Evolutionary conservation across 2,329 filamentous ascomycete genomes (phyloP).

Genomic region (Arthrinium phaeospermum): DNA sequence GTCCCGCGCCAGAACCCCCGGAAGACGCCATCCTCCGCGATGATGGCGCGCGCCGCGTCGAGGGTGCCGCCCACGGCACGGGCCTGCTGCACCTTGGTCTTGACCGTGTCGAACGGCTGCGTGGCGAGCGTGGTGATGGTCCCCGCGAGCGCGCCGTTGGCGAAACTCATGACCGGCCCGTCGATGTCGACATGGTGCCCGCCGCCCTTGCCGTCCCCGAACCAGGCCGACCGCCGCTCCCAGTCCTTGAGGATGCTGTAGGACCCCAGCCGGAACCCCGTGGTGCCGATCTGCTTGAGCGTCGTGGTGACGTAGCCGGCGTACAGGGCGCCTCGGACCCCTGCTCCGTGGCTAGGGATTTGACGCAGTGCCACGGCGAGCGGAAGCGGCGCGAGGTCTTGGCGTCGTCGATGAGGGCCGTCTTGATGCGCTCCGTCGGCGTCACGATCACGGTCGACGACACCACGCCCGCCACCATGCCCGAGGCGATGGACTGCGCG

Average conservation of each 20-base stretch:
- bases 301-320: conserved; percentile 65
- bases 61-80: conserved; percentile 54
- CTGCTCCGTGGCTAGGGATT: conserved; percentile 54
- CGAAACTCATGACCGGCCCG: conserved; percentile 46
- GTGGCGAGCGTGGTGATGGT: conserved; percentile 56
- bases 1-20: conserved; percentile 67
- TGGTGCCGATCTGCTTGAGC: conserved; percentile 66
- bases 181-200: conserved; percentile 30
- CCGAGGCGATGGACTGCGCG: conserved; percentile 58
- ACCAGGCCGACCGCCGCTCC: conserved; percentile 25
- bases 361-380: conserved; percentile 56
- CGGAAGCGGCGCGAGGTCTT: conserved; percentile 46
- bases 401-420: conserved; percentile 66
- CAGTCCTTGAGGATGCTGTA: conserved; percentile 68
- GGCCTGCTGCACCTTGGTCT: conserved; percentile 64
- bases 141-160: conserved; percentile 44
- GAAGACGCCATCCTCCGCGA: conserved; percentile 60
- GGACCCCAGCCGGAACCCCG: conserved; percentile 65
- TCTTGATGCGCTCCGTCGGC: conserved; percentile 68
- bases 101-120: conserved; percentile 65
- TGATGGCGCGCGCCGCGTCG: conserved; percentile 58
- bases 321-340: conserved; percentile 61
- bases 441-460: conserved; percentile 64
- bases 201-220: background rate
- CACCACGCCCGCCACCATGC: conserved; percentile 64